Evolutionary conservation across 768 basidiomycete genomes (phyloP), one percentile per base, ranked within the genome.

Genomic region (Lentinula edodes): DNA sequence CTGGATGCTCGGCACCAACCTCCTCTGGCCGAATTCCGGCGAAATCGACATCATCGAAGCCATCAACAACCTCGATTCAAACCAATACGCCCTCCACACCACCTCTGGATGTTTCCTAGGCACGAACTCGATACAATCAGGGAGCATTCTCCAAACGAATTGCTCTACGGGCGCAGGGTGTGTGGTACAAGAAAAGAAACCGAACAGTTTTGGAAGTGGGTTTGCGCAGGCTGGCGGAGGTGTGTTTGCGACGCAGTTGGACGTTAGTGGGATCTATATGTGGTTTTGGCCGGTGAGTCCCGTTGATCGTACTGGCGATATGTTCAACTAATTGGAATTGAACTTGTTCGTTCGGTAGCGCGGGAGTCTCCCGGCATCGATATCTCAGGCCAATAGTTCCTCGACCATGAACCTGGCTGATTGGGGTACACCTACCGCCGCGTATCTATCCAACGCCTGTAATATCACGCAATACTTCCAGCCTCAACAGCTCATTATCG

Each of bases 21-120:
- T 54, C 18, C 61, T 62, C 13, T 82, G 80, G 80, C 80, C 80
- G 5, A 55, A 72, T 15, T 72, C 71, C 34, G 80, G 80, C 46
- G 78, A 79, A 64, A 78, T 79, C 58, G 78, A 79, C 68, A 84
- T 86, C 48, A 76, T 88, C 43, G 87, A 88, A 69, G 81, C 78
- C 15, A 83, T 89, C 64, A 87, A 88, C 70, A 66, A 79, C 16
- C 70, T 74, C 63, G 42, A 66, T 5, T 66, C 71, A 41, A 88
- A 88, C 68, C 85, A 86, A 67, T 78, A 83, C 72, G 81, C 85
- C 0, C 67, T 87, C 7, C 86, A 87, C 65, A 78, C 84, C 10
- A 62, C 66, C 6, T 65, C 71, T 0, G 76, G 77, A 2, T 80
- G 79, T 65, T 66, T 60, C 15, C 76, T 77, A 38, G 66, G 70